Base-by-base conservation (phyloP, 768 basidiomycete genomes). In the Agrocybe praecox region DNA sequence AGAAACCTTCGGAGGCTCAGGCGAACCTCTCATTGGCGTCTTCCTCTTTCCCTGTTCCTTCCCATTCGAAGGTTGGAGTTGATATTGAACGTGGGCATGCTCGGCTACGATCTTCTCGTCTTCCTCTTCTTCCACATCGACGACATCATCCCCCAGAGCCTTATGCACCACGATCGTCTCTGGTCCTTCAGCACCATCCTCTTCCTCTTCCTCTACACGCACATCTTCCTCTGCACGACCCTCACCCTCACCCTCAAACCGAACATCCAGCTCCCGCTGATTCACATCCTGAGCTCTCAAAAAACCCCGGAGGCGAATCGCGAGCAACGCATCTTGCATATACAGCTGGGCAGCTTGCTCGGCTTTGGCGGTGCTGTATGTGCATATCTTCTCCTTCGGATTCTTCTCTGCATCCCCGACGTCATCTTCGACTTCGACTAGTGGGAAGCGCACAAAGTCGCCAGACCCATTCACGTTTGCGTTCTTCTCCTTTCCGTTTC, bases 241-340 rank as follows among this genome's bases (percentile, higher is more conserved):
- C n/a, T n/a, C n/a, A 3, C 32, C 59, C 46, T 61, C 58, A 6
- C 34, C 59, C 19, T 56, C 53, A 8, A 49, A 49, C 1, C 23
- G 48, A 2, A 67, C 57, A 21, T 48, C 57, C 0, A 65, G 54
- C 17, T 67, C 65, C 7, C 55, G 47, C 34, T 66, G 65, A 10
- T 50, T 26, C 18, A 69, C 61, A 6, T 65, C 67, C 17, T 69
- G 64, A 6, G 50, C 55, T 19, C 55, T 61, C 46, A 69, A 46
- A 36, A 65, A 63, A 4, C 51, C 62, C 40, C 62, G 36, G 12
- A 69, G 50, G 19, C 65, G 40, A 15, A 69, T 61, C 10, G 66
- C 63, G 14, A 69, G 53, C 2, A 69, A 50, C 6, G 65, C 64
- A 44, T 69, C 67, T 33, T 69, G 67, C 18, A 69, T 64, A 11